These are phyloP conservation scores for Dillenia turbinata DNA, from an alignment of 164 flowering plant species.

Conservation along the genomic window DNA sequence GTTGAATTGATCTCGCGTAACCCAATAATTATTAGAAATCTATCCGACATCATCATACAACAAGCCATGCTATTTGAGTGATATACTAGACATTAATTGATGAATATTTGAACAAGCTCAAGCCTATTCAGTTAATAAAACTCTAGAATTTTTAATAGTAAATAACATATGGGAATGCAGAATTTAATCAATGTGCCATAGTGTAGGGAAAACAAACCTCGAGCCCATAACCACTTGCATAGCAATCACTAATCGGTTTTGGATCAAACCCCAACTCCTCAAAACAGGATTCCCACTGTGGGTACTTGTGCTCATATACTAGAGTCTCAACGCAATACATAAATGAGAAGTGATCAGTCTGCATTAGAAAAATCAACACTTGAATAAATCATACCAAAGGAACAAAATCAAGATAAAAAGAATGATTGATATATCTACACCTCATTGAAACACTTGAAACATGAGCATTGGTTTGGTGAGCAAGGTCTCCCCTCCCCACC, in stretches of 20 bases:
- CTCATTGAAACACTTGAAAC: background rate
- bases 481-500: no score
- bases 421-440: background rate
- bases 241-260: conserved; percentile 55
- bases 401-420: background rate
- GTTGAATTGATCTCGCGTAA: no score
- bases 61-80: background rate
- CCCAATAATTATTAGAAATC: no score
- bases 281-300: conserved; percentile 74
- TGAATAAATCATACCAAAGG: background rate
- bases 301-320: conserved; percentile 39
- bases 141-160: background rate
- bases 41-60: no score
- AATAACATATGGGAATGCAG: background rate
- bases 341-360: conserved; percentile 70
- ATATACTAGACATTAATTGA: background rate
- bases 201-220: conserved; percentile 39
- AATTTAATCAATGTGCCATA: background rate
- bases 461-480: background rate
- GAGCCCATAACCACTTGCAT: conserved; percentile 40
- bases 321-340: conserved; percentile 69
- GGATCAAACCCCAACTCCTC: conserved; percentile 49
- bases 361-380: conserved; percentile 28
- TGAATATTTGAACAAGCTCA: background rate
- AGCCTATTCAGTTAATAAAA: no score